A percentile compares a stretch with the other conserved stretches of the same genome.
Conservation (phyloP, 306 rosid species). For the Citrullus mucosospermus region DNA sequence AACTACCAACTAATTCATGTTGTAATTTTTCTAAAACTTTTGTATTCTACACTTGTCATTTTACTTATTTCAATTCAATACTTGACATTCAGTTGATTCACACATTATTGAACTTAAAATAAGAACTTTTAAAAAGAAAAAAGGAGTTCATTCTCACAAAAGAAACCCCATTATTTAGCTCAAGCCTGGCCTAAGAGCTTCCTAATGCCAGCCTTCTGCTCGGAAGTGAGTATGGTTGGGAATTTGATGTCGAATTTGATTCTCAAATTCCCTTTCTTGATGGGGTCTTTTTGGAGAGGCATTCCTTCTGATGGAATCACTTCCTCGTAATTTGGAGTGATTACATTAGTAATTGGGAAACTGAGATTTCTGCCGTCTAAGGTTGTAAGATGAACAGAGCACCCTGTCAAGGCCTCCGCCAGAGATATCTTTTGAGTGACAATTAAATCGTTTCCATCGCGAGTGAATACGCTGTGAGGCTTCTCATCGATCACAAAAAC, state of each 20-base stretch:
- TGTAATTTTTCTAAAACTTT: background rate
- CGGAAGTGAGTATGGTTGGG: constrained; percentile 9
- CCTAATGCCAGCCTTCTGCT: constrained; percentile 6
- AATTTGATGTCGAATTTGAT: constrained; percentile 14
- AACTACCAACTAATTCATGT: background rate
- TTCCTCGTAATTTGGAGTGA: constrained; percentile 16
- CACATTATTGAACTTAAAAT: background rate
- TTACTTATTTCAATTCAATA: background rate
- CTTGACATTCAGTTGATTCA: background rate
- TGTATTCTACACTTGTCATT: background rate
- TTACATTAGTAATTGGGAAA: constrained; percentile 10
- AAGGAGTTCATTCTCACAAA: background rate
- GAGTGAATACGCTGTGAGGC: constrained; percentile 13
- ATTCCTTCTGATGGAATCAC: constrained; percentile 14
- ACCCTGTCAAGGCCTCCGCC: constrained; percentile 15
- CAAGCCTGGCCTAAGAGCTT: background rate
- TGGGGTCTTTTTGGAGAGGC: constrained; percentile 18
- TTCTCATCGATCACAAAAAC: constrained; percentile 15
- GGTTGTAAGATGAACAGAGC: constrained; percentile 10
- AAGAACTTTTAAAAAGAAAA: background rate
- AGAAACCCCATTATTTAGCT: background rate
- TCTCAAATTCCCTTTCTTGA: constrained; percentile 13
- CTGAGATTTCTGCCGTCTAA: constrained; percentile 10
- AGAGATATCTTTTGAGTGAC: constrained; percentile 10
- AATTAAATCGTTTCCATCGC: constrained; percentile 17